Base-by-base conservation (phyloP, 202 grass and related monocot species). In the Sporobolus alterniflorus region DNA sequence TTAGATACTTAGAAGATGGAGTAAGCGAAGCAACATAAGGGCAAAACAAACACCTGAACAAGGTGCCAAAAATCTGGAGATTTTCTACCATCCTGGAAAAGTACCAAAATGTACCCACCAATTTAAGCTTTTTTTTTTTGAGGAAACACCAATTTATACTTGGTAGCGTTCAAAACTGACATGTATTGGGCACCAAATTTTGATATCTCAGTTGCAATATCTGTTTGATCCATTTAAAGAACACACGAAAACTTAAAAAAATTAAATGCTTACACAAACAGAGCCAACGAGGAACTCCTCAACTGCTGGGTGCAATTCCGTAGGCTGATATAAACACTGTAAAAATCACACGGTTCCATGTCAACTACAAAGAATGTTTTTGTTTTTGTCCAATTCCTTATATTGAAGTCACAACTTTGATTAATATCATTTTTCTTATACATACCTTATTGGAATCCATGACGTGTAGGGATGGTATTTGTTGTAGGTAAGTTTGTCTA, bases 401-500 rank as follows among this genome's bases (percentile, higher is more conserved):
- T 9, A 79, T 11, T 61, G 30, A 42, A 42, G n/a, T 76, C 20
- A 41, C 43, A 17, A 66, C 16, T 1, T 4, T n/a, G 5, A 54
- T 5, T 52, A 3, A 25, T 62, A 82, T 30, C 16, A 59, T 50
- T 43, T n/a, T 80, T 76, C 44, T 71, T 72, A 70, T 75, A 73
- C 95, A 4, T 75, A 99, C 96, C 83, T 99, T 67, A 96, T 99
- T 77, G 96, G 96, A 81, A 99, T 99, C 93, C 93, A 99, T 60
- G 96, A 99, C 9, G 96, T 99, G 52, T 99, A 99, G 55, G 96
- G 96, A 89, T 99, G 96, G 74, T 84, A 87, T 66, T 99, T 96
- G 76, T 99, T 99, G 73, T 96, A 99, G 30, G 91, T 96, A 46
- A 90, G 33, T 80, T 99, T 99, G 74, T 99, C 96, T 48, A 99